Conservation (phyloP, 2,329 filamentous ascomycete genomes). For the Pestalotiopsis sp. region DNA sequence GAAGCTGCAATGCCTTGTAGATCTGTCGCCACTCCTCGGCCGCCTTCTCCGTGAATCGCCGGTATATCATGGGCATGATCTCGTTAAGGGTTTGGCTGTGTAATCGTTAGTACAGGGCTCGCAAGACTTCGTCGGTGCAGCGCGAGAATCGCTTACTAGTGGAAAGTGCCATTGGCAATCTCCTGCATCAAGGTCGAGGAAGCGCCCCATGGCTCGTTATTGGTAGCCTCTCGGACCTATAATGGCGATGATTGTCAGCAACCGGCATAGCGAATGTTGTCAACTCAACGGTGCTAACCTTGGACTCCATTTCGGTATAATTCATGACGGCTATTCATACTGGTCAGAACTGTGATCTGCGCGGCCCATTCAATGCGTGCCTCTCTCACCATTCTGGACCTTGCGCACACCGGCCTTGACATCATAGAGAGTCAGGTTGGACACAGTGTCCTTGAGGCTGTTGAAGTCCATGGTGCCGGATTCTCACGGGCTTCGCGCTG, state of each 20-base stretch:
- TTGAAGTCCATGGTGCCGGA: slow-evolving; percentile 75
- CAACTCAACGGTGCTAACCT: slow-evolving; percentile 41
- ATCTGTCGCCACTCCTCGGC: slow-evolving; percentile 99
- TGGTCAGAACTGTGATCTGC: background rate
- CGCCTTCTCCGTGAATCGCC: slow-evolving; percentile 96
- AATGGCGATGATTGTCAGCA: background rate
- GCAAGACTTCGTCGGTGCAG: background rate
- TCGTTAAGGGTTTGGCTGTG: slow-evolving; percentile 91
- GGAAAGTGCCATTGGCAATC: slow-evolving; percentile 96
- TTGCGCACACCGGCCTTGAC: slow-evolving; percentile 93
- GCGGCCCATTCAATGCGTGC: background rate
- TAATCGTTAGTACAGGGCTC: slow-evolving; percentile 11
- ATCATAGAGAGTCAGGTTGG: slow-evolving; percentile 92
- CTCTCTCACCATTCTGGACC: slow-evolving; percentile 84
- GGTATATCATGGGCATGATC: slow-evolving; percentile 99
- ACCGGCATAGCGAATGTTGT: background rate
- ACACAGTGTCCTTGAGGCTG: slow-evolving; percentile 82
- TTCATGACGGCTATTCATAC: slow-evolving; percentile 81
- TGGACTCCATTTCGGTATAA: slow-evolving; percentile 89
- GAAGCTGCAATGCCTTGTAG: slow-evolving; percentile 95
- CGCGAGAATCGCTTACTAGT: slow-evolving; percentile 70
- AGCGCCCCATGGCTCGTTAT: slow-evolving; percentile 97
- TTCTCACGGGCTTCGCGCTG: background rate
- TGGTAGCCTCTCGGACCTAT: slow-evolving; percentile 94
- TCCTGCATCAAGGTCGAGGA: slow-evolving; percentile 90